A percentile compares a stretch with the other conserved stretches of the same genome.
phyloP scores from a whole-genome alignment of 768 basidiomycete species.

The Fibroporia radiculosa region DNA sequence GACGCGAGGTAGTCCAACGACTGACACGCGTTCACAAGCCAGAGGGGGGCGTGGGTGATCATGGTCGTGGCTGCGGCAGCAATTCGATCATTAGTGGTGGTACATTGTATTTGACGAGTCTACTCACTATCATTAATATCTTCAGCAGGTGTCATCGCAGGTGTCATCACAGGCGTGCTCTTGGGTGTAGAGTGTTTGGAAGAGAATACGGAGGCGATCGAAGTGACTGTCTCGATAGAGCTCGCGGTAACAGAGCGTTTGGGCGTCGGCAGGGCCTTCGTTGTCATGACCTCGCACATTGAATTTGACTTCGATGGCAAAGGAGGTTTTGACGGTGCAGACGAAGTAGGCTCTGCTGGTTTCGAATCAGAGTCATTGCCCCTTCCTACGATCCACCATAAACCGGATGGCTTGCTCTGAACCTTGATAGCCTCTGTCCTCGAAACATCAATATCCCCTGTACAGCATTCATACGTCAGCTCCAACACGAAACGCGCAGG shows the following conservation, averaged over 20 bases:
- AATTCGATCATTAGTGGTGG: background rate
- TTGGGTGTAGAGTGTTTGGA: constrained; percentile 8
- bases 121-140: constrained; percentile 14
- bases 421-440: constrained; percentile 58
- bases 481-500: background rate
- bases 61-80: constrained; percentile 28
- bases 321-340: constrained; percentile 4
- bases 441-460: constrained; percentile 62
- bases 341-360: constrained; percentile 16
- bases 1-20: constrained; percentile 67
- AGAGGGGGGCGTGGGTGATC: constrained; percentile 57
- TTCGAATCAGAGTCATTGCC: constrained; percentile 35
- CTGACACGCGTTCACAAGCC: constrained; percentile 71
- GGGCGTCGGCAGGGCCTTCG: constrained; percentile 19
- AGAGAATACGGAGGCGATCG: constrained; percentile 10
- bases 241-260: constrained; percentile 18
- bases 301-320: constrained; percentile 13
- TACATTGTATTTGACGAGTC: background rate
- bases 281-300: constrained; percentile 15
- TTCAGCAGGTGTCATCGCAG: constrained; percentile 13
- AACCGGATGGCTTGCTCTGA: constrained; percentile 40
- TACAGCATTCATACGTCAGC: background rate
- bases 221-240: constrained; percentile 18
- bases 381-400: constrained; percentile 42
- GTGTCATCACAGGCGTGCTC: constrained; percentile 7